Conservation (phyloP, 2,329 filamentous ascomycete species). For the Fusarium equiseti region DNA sequence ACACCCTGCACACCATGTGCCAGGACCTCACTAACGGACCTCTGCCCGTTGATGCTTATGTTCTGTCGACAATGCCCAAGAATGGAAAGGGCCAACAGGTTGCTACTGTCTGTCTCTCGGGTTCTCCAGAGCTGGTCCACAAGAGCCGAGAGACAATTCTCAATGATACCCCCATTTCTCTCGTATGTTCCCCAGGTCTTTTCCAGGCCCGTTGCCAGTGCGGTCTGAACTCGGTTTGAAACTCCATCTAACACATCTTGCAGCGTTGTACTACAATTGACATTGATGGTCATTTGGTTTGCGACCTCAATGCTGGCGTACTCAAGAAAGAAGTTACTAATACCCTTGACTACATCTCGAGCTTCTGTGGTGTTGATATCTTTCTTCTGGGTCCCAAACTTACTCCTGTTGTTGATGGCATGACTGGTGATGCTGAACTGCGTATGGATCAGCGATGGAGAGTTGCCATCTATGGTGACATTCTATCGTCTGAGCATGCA, state of each 20-base stretch:
- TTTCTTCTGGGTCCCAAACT: slow-evolving; percentile 94
- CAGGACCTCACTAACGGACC: slow-evolving; percentile 79
- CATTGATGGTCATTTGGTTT: slow-evolving; percentile 90
- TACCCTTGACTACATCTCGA: slow-evolving; percentile 87
- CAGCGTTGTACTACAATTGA: slow-evolving; percentile 95
- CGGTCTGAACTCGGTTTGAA: background rate
- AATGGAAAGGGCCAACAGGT: slow-evolving; percentile 73
- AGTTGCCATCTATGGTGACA: slow-evolving; percentile 94
- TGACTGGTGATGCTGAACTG: slow-evolving; percentile 83
- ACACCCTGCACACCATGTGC: slow-evolving; percentile 82
- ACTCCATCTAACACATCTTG: slow-evolving; percentile 20
- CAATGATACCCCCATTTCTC: slow-evolving; percentile 89
- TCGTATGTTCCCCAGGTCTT: slow-evolving; percentile 72
- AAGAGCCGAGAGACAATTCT: slow-evolving; percentile 90
- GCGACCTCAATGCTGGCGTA: slow-evolving; percentile 75
- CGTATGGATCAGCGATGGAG: slow-evolving; percentile 91
- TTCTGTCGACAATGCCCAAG: slow-evolving; percentile 85
- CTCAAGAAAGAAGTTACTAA: slow-evolving; percentile 82
- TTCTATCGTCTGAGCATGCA: slow-evolving; percentile 94
- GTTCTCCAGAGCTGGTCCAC: slow-evolving; percentile 86
- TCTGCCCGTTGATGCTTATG: slow-evolving; percentile 83
- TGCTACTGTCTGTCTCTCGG: slow-evolving; percentile 92
- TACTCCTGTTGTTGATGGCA: slow-evolving; percentile 78
- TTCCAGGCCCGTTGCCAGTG: background rate
- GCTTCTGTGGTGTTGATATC: slow-evolving; percentile 93